Conservation (phyloP, 140 eudicot genomes). For the Anethum foeniculum region DNA sequence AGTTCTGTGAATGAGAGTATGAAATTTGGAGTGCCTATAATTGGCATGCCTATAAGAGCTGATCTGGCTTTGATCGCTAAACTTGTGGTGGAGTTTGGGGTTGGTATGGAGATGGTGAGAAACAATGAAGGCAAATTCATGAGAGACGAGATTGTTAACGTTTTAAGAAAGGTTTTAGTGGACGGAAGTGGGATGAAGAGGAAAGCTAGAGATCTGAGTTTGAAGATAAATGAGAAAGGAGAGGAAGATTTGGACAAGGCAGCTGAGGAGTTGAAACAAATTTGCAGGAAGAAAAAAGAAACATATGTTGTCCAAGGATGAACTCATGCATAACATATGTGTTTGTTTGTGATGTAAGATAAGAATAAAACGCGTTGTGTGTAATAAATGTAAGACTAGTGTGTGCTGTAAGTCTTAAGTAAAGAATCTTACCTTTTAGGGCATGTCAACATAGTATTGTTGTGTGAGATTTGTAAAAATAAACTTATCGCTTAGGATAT, state of each 20-base stretch:
- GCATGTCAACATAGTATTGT: no score
- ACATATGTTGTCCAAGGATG: background rate
- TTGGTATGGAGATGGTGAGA: background rate
- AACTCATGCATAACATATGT: background rate
- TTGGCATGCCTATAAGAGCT: background rate
- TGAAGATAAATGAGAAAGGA: background rate
- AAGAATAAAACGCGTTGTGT: no score
- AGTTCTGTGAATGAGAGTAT: background rate
- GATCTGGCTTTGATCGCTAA: background rate
- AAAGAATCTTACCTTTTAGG: no score
- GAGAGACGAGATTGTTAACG: background rate
- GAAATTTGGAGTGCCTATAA: background rate
- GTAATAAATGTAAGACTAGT: no score
- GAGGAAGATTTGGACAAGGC: slow-evolving; percentile 1
- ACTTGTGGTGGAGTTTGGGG: background rate
- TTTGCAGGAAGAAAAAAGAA: background rate
- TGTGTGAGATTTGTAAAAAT: no score
- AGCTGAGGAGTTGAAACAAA: background rate
- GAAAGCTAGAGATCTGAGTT: background rate
- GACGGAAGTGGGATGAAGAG: background rate
- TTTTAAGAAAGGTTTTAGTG: background rate
- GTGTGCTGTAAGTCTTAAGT: no score
- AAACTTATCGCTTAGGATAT: no score
- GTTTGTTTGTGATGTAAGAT: no score
- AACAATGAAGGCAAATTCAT: background rate